Evolutionary conservation across 805 yeast species (phyloP).

Genomic region (Tetrapisispora nanseiensis): DNA sequence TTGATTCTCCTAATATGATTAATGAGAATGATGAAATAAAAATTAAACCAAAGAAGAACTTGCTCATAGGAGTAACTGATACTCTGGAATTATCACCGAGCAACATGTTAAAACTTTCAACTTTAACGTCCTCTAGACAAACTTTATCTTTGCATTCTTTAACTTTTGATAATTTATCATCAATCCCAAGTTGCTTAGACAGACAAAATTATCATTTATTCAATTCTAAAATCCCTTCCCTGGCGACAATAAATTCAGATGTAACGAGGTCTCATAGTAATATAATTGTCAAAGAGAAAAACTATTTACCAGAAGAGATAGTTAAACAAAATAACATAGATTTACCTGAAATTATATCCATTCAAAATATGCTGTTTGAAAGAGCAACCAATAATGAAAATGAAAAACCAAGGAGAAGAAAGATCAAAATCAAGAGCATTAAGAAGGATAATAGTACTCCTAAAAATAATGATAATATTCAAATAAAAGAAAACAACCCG

Average conservation of each 20-base stretch:
- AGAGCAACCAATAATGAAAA: constrained; percentile 19
- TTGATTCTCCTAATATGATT: neutral
- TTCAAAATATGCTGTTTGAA: constrained; percentile 27
- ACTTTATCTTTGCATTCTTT: constrained; percentile 67
- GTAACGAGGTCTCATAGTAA: constrained; percentile 3
- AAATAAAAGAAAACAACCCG: neutral
- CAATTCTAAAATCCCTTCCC: constrained; percentile 26
- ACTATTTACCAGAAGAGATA: constrained; percentile 19
- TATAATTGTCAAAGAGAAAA: constrained; percentile 3
- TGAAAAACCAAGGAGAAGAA: constrained; percentile 25
- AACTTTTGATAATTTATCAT: constrained; percentile 32
- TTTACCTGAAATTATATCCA: constrained; percentile 21
- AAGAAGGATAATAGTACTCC: neutral
- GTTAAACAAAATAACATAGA: constrained; percentile 17
- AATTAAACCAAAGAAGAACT: neutral
- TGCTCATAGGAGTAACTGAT: constrained; percentile 18
- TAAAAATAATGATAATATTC: constrained; percentile 1
- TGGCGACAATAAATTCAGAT: constrained; percentile 15
- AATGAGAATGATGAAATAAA: neutral
- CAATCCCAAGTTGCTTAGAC: constrained; percentile 28
- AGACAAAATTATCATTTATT: constrained; percentile 27
- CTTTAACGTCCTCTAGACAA: constrained; percentile 65
- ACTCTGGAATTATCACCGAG: constrained; percentile 47
- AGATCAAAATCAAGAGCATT: constrained; percentile 9
- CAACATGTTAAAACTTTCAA: constrained; percentile 54